A percentile compares a stretch with the other conserved stretches of the same genome.
Conservation (phyloP, 2,329 filamentous ascomycete species). For the Aureobasidium sp. region DNA sequence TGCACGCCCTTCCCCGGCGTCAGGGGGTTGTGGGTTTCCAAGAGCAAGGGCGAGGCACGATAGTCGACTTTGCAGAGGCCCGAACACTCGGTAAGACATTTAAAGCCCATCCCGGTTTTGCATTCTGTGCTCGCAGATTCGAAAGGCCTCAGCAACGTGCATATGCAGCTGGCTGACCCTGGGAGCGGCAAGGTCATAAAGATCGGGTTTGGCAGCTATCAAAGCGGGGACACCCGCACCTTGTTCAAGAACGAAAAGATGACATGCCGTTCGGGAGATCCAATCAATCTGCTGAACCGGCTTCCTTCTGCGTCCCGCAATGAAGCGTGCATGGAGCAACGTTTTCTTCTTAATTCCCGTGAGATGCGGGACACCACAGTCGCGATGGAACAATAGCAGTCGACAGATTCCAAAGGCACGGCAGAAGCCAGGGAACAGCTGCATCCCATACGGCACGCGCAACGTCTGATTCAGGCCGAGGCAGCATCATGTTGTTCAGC, state of each 20-base stretch:
- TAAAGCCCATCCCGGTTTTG: neutral
- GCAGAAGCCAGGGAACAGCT: no score
- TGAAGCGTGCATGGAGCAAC: neutral
- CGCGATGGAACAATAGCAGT: neutral
- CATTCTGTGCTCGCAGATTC: neutral
- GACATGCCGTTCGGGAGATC: neutral
- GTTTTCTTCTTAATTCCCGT: neutral
- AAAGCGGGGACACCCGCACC: slow-evolving; percentile 9
- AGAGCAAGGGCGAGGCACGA: neutral
- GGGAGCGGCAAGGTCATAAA: neutral
- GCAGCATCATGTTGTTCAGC: neutral
- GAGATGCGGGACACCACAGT: neutral
- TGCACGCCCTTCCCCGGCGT: neutral
- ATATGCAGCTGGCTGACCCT: slow-evolving; percentile 11
- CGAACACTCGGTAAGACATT: neutral
- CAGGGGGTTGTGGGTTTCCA: neutral
- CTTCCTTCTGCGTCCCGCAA: neutral
- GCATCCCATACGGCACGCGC: neutral
- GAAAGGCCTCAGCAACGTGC: neutral
- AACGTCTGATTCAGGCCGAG: neutral
- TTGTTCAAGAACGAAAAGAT: neutral
- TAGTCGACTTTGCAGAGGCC: neutral
- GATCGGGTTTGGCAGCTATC: slow-evolving; percentile 6
- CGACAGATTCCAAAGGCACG: neutral
- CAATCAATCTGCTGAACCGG: slow-evolving; percentile 7